Evolutionary conservation across 495 filamentous ascomycete species (phyloP).

Genomic region (Podospora fimiseda): DNA sequence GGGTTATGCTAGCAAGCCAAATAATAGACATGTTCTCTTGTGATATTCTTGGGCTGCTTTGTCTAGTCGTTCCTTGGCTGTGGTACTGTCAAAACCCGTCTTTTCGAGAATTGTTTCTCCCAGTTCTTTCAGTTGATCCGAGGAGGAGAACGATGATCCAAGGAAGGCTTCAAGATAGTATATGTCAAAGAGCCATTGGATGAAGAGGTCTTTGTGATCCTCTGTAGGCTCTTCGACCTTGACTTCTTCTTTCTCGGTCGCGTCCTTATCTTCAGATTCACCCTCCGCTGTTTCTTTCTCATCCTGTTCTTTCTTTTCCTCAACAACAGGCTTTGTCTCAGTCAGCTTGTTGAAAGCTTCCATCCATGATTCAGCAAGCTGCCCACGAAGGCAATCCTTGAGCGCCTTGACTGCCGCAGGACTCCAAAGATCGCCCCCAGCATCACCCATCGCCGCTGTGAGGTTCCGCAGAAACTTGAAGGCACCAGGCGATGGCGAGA

Average conservation of each 20-base stretch:
- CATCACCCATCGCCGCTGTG: constrained; percentile 56
- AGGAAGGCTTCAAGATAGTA: constrained; percentile 54
- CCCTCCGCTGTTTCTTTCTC: background rate
- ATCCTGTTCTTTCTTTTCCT: constrained; percentile 9
- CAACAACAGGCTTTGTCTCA: constrained; percentile 10
- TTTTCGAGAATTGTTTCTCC: constrained; percentile 41
- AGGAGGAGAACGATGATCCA: constrained; percentile 1
- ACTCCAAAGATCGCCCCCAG: constrained; percentile 80
- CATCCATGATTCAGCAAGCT: constrained; percentile 38
- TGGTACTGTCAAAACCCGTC: constrained; percentile 35
- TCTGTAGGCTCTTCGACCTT: constrained; percentile 15
- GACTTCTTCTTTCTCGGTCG: constrained; percentile 7
- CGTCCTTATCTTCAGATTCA: constrained; percentile 3
- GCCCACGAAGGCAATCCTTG: constrained; percentile 48
- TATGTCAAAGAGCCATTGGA: constrained; percentile 76
- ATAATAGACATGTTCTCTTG: constrained; percentile 71
- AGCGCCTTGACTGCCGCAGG: constrained; percentile 56
- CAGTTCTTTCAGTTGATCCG: constrained; percentile 39
- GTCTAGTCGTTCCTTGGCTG: constrained; percentile 42
- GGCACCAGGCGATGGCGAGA: constrained; percentile 70
- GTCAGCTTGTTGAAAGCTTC: constrained; percentile 23
- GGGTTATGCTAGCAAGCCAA: constrained; percentile 45
- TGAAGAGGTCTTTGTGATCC: constrained; percentile 46
- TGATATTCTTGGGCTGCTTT: constrained; percentile 66
- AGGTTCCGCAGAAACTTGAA: constrained; percentile 70